Conservation (phyloP, 75 land plant species). For the Chamaecyparis obtusa region DNA sequence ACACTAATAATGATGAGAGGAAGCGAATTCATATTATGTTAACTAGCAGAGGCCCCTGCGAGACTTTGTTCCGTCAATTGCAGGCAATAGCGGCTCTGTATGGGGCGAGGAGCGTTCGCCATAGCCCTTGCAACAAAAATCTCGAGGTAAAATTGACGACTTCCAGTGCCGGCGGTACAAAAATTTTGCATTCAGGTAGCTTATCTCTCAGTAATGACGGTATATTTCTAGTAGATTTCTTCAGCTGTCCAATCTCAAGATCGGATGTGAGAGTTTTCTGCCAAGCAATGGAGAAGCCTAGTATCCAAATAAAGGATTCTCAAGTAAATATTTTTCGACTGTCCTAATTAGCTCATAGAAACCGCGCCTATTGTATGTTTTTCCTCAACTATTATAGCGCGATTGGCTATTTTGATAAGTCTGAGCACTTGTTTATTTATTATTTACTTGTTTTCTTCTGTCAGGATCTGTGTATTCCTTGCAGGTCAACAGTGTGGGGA, state of each 20-base stretch:
- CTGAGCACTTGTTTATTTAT: not conserved
- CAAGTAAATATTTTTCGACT: not conserved
- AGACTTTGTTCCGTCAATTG: not conserved
- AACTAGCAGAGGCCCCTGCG: slow-evolving; percentile 1
- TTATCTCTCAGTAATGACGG: slow-evolving; percentile 19
- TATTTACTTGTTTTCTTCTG: too few species aligned
- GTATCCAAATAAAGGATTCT: not conserved
- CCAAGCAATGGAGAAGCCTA: slow-evolving; percentile 21
- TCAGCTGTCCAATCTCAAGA: not conserved
- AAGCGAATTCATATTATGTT: slow-evolving; percentile 17
- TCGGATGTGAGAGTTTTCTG: not conserved
- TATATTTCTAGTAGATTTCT: slow-evolving; percentile 13
- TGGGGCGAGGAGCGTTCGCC: slow-evolving; percentile 7
- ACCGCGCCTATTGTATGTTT: not conserved
- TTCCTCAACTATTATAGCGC: not conserved
- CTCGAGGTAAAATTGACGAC: slow-evolving; percentile 10
- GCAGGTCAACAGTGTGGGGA: slow-evolving; percentile 24
- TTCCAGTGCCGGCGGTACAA: not conserved
- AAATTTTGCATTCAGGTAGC: slow-evolving; percentile 18
- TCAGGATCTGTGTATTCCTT: slow-evolving; percentile 5
- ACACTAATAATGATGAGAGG: slow-evolving; percentile 6
- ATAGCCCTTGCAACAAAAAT: not conserved
- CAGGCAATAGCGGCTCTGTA: slow-evolving; percentile 5
- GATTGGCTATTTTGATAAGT: not conserved
- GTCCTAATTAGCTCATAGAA: not conserved